These are phyloP conservation scores for Stromatinia cepivora DNA, from an alignment of 2,329 filamentous ascomycete genomes.

Conservation along the genomic window DNA sequence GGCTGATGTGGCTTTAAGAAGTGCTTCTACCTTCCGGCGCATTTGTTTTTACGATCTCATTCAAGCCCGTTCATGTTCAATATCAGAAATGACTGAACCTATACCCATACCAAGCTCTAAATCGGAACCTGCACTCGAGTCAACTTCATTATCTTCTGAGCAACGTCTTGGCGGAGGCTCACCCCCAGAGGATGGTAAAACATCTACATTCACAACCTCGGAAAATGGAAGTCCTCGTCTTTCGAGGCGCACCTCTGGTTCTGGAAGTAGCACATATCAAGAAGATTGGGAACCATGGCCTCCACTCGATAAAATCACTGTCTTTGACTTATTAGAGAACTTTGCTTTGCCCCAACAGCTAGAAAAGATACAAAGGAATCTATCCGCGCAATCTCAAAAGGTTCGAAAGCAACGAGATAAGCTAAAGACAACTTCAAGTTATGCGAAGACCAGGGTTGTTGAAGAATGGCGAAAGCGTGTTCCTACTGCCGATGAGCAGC, in stretches of 20 bases:
- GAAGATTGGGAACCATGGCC: conserved; percentile 87
- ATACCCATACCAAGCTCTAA: conserved; percentile 42
- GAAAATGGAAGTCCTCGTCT: conserved; percentile 55
- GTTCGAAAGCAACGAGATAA: conserved; percentile 80
- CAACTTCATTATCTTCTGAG: conserved; percentile 32
- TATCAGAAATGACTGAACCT: conserved; percentile 49
- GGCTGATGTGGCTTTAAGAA: conserved; percentile 48
- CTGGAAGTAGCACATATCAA: conserved; percentile 80
- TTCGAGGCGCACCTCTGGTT: conserved; percentile 78
- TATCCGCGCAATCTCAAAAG: conserved; percentile 81
- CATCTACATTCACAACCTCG: conserved; percentile 51
- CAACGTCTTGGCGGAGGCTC: conserved; percentile 41
- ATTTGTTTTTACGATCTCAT: conserved; percentile 46
- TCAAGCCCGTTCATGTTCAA: conserved; percentile 42
- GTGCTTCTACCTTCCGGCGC: conserved; percentile 45
- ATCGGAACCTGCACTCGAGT: conserved; percentile 30
- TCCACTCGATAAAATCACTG: conserved; percentile 82
- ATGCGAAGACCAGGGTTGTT: conserved; percentile 84
- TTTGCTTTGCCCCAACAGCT: conserved; percentile 86
- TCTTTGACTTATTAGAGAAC: conserved; percentile 94
- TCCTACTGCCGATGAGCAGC: conserved; percentile 85
- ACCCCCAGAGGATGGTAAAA: conserved; percentile 49
- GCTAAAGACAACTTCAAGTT: conserved; percentile 71
- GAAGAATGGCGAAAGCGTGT: conserved; percentile 89
- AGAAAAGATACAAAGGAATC: conserved; percentile 82